phyloP scores from a whole-genome alignment of 306 rosid genomes.

The Abrus pulchellus region DNA sequence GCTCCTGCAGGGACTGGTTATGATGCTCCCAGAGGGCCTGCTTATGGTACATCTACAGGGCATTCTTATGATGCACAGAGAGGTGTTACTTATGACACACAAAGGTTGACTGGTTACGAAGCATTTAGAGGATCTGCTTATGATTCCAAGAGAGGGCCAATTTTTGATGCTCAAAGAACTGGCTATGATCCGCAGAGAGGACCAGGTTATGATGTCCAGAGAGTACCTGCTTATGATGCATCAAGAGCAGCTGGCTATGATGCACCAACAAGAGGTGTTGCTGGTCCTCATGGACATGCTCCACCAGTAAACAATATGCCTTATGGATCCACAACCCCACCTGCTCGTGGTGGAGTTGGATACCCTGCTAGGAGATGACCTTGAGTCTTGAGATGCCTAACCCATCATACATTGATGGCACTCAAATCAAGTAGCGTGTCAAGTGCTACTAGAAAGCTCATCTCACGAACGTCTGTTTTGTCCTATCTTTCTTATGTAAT shows the following conservation, averaged over 20 bases:
- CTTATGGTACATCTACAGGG: slow-evolving; percentile 61
- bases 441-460: slow-evolving; percentile 5
- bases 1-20: slow-evolving; percentile 60
- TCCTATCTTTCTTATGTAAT: slow-evolving; percentile 19
- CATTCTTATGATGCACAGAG: slow-evolving; percentile 68
- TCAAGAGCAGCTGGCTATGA: slow-evolving; percentile 68
- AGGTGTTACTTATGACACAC: slow-evolving; percentile 59
- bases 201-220: slow-evolving; percentile 53
- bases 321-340: slow-evolving; percentile 75
- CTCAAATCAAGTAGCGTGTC: not conserved
- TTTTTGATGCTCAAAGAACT: slow-evolving; percentile 62
- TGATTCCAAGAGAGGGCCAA: slow-evolving; percentile 57
- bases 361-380: slow-evolving; percentile 74
- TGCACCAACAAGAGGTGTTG: slow-evolving; percentile 70
- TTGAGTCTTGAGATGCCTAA: slow-evolving; percentile 28
- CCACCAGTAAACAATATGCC: slow-evolving; percentile 58
- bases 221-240: slow-evolving; percentile 64
- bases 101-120: slow-evolving; percentile 65
- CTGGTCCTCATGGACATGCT: slow-evolving; percentile 68
- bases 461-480: slow-evolving; percentile 11
- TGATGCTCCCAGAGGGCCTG: slow-evolving; percentile 60
- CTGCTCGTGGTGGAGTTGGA: slow-evolving; percentile 63
- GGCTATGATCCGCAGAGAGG: slow-evolving; percentile 68
- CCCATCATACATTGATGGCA: slow-evolving; percentile 18
- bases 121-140: slow-evolving; percentile 61